Conservation (phyloP, 108 stramenopile genomes). For the Nannochloropsis granulata region DNA sequence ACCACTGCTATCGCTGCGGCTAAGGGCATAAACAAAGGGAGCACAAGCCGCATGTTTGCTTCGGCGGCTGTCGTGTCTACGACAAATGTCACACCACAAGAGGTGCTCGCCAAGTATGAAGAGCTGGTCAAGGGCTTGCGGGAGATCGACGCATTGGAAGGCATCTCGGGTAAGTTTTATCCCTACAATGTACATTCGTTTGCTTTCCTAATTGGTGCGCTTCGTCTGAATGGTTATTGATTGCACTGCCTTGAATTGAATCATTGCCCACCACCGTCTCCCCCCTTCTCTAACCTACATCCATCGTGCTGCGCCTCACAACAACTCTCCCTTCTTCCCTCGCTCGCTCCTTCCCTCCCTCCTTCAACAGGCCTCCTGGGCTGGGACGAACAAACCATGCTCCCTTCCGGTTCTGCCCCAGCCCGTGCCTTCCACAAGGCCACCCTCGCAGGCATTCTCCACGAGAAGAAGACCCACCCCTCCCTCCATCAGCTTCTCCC, state of each 20-base stretch:
- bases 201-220: not conserved
- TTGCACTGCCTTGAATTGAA: not conserved
- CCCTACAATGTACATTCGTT: not conserved
- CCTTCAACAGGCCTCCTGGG: not conserved
- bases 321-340: too few relatives aligned
- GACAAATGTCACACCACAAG: not conserved
- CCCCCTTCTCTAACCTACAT: too few relatives aligned
- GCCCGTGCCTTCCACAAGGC: conserved; percentile 30
- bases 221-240: not conserved
- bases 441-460: conserved; percentile 26
- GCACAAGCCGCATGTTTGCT: not conserved
- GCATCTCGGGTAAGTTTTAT: not conserved
- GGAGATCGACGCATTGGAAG: not conserved
- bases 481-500: conserved; percentile 5
- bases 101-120: not conserved
- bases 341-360: not conserved
- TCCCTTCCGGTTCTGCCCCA: conserved; percentile 27
- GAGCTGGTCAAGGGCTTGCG: not conserved
- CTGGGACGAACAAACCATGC: conserved; percentile 2
- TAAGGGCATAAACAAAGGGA: not conserved
- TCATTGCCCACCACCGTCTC: too few relatives aligned
- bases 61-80: not conserved
- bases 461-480: conserved; percentile 30
- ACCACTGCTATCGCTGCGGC: not conserved
- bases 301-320: too few relatives aligned